These are phyloP conservation scores for Vigna reflexopilosa DNA, from an alignment of 306 rosid genomes.

Conservation along the genomic window DNA sequence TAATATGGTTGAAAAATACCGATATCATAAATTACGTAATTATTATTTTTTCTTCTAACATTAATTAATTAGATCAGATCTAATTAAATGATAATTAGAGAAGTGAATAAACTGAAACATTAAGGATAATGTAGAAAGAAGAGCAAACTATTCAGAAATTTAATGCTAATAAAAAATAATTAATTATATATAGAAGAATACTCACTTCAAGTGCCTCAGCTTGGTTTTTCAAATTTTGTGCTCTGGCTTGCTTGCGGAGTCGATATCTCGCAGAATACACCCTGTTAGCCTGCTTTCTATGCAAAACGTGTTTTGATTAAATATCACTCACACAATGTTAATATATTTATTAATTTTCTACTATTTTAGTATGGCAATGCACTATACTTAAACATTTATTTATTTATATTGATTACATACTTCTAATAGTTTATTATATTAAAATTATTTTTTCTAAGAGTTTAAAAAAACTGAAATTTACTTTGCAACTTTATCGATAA, in stretches of 20 bases:
- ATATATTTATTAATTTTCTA: not conserved
- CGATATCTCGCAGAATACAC: constrained; percentile 25
- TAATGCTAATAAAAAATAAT: too few species aligned
- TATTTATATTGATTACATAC: not conserved
- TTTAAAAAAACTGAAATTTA: too few species aligned
- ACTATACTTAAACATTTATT: not conserved
- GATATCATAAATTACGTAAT: too few species aligned
- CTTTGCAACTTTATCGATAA: too few species aligned
- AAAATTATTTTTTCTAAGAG: not conserved
- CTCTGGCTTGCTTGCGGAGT: not conserved
- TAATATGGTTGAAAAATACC: too few species aligned
- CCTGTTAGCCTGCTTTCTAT: constrained; percentile 25
- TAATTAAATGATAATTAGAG: not conserved
- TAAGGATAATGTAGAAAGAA: too few species aligned
- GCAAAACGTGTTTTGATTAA: not conserved
- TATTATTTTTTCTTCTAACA: not conserved
- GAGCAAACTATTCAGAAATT: too few species aligned
- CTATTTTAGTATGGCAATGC: not conserved
- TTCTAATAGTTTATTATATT: not conserved
- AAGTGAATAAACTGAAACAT: not conserved
- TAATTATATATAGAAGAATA: not conserved
- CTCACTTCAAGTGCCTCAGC: constrained; percentile 9
- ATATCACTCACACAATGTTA: not conserved
- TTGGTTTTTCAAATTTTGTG: not conserved
- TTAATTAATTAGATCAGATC: too few species aligned